Conservation (phyloP, 768 basidiomycete genomes). For the Trametes meyenii region DNA sequence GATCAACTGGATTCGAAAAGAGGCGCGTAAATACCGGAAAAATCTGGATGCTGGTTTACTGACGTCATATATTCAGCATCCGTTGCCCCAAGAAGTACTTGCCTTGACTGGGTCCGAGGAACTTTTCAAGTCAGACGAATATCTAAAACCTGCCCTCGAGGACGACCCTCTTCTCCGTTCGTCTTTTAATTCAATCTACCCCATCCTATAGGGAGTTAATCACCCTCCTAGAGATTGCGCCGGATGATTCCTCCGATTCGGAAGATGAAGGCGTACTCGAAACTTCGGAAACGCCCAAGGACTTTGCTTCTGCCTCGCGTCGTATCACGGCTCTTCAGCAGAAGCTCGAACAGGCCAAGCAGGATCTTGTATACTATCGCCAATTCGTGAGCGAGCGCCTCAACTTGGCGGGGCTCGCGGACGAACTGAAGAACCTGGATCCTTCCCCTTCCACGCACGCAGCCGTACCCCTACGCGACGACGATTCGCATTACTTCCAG, state of each 20-base stretch:
- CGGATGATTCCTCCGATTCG: conserved; percentile 77
- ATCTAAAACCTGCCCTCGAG: conserved; percentile 79
- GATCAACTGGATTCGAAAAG: conserved; percentile 85
- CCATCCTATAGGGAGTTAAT: background rate
- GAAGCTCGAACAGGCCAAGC: conserved; percentile 59
- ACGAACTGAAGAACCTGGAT: conserved; percentile 42
- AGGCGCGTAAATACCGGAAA: conserved; percentile 44
- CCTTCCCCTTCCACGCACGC: conserved; percentile 29
- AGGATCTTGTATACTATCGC: conserved; percentile 66
- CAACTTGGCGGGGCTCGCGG: conserved; percentile 47
- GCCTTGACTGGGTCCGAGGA: conserved; percentile 57
- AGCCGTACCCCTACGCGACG: conserved; percentile 57
- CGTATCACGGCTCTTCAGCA: conserved; percentile 62
- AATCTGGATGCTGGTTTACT: background rate
- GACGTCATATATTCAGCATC: conserved; percentile 48
- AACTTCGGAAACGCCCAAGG: conserved; percentile 28
- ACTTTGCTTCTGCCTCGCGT: conserved; percentile 39
- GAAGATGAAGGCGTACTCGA: conserved; percentile 65
- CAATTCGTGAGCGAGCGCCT: conserved; percentile 56
- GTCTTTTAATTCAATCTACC: conserved; percentile 31
- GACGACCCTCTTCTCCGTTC: conserved; percentile 90
- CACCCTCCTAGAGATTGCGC: conserved; percentile 49
- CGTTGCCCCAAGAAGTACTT: conserved; percentile 46
- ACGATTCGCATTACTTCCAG: conserved; percentile 93
- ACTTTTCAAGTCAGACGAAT: conserved; percentile 74